phyloP scores from a whole-genome alignment of 2,329 filamentous ascomycete genomes.

The Aspergillus sp. region DNA sequence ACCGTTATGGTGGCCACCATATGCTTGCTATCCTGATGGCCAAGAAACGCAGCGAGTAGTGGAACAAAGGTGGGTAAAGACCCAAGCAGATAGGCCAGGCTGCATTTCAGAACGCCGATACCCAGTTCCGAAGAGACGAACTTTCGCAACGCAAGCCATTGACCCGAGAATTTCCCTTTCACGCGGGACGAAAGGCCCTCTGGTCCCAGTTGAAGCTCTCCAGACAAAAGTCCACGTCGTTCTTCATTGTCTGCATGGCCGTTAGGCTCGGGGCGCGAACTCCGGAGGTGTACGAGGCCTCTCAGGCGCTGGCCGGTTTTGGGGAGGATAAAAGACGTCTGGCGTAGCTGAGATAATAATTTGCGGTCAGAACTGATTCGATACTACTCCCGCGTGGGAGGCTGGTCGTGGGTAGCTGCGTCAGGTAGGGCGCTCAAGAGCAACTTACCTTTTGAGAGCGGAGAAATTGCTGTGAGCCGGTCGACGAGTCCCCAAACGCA shows the following conservation, averaged over 20 bases:
- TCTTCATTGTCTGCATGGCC: constrained; percentile 42
- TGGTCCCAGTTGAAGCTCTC: constrained; percentile 26
- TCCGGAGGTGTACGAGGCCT: constrained; percentile 76
- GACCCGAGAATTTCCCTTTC: constrained; percentile 37
- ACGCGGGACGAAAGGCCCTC: constrained; percentile 24
- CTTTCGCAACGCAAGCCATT: constrained; percentile 51
- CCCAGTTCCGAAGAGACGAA: constrained; percentile 76
- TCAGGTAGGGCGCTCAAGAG: constrained; percentile 1
- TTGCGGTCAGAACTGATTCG: constrained; percentile 7
- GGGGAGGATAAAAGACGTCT: constrained; percentile 86
- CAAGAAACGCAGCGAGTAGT: constrained; percentile 72
- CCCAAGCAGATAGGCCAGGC: constrained; percentile 83
- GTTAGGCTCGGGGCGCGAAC: constrained; percentile 46
- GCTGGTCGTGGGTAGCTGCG: neutral
- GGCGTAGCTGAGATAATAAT: constrained; percentile 63
- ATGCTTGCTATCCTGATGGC: constrained; percentile 87
- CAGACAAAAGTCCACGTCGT: constrained; percentile 38
- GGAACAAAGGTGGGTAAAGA: constrained; percentile 85
- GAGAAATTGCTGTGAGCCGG: constrained; percentile 36
- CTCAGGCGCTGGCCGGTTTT: constrained; percentile 82
- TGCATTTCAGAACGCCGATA: constrained; percentile 85
- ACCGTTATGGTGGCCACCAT: constrained; percentile 92
- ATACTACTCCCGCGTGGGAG: neutral
- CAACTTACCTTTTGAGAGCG: constrained; percentile 39
- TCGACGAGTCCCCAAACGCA: constrained; percentile 34